phyloP scores from a whole-genome alignment of 306 rosid genomes.

The Rosa chinensis region DNA sequence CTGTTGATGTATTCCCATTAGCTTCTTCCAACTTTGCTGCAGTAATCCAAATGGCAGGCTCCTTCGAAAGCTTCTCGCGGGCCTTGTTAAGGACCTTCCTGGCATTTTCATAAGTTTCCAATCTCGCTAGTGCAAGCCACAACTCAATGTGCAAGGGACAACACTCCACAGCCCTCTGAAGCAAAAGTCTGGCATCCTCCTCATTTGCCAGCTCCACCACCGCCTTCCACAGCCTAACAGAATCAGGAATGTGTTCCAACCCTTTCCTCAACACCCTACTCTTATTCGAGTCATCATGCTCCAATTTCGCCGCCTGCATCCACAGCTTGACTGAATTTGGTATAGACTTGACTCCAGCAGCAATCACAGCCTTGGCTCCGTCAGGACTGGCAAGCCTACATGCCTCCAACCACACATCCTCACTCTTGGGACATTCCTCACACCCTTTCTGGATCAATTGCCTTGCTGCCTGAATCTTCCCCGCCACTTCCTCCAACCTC shows the following conservation, averaged over 20 bases:
- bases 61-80: conserved; percentile 74
- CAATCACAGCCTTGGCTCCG: conserved; percentile 85
- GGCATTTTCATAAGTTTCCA: conserved; percentile 84
- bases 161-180: conserved; percentile 86
- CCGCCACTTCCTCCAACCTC: conserved; percentile 83
- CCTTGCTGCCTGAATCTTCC: conserved; percentile 80
- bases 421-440: conserved; percentile 85
- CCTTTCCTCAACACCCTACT: conserved; percentile 90
- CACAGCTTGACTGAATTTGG: conserved; percentile 85
- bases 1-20: conserved; percentile 79
- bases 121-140: conserved; percentile 89
- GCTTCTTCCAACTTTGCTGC: conserved; percentile 97
- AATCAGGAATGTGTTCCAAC: conserved; percentile 80
- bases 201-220: conserved; percentile 89
- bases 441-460: conserved; percentile 81
- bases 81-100: conserved; percentile 82
- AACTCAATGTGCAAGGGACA: conserved; percentile 89
- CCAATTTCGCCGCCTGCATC: conserved; percentile 85
- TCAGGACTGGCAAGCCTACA: conserved; percentile 83
- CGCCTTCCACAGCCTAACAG: conserved; percentile 94
- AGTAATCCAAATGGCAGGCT: conserved; percentile 83
- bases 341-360: conserved; percentile 71
- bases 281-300: conserved; percentile 61
- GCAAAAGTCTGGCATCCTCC: conserved; percentile 81
- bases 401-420: conserved; percentile 94